Conservation (phyloP, 768 basidiomycete species). For the Boletus subcaerulescens region DNA sequence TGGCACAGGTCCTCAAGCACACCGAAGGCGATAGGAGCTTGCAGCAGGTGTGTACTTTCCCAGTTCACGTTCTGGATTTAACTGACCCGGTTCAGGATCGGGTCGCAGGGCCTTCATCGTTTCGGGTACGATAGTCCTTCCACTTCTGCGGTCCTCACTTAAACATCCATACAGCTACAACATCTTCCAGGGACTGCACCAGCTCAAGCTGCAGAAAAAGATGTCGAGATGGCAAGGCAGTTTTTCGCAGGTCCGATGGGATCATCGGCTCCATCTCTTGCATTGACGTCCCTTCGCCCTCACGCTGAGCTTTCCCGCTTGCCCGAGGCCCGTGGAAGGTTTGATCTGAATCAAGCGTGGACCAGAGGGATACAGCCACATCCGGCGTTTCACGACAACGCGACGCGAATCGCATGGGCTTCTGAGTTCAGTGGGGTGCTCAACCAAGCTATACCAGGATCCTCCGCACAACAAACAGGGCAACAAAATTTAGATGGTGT, state of each 20-base stretch:
- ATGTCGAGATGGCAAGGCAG: slow-evolving; percentile 71
- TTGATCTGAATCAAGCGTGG: slow-evolving; percentile 54
- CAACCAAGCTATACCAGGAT: slow-evolving; percentile 18
- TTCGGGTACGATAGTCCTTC: slow-evolving; percentile 46
- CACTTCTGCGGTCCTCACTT: not conserved
- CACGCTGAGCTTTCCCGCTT: slow-evolving; percentile 32
- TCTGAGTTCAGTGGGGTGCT: slow-evolving; percentile 48
- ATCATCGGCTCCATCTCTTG: slow-evolving; percentile 34
- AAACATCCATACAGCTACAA: slow-evolving; percentile 51
- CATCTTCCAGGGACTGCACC: slow-evolving; percentile 64
- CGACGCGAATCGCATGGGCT: slow-evolving; percentile 46
- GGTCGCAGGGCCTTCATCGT: slow-evolving; percentile 67
- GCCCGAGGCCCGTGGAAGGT: slow-evolving; percentile 23
- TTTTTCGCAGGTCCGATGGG: slow-evolving; percentile 60
- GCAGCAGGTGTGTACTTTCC: slow-evolving; percentile 59
- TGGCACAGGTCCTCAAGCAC: slow-evolving; percentile 87
- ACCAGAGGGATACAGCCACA: slow-evolving; percentile 45
- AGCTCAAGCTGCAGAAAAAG: slow-evolving; percentile 54
- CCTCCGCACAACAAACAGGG: slow-evolving; percentile 33
- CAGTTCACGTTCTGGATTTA: not conserved
- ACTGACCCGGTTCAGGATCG: slow-evolving; percentile 53
- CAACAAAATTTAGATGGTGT: slow-evolving; percentile 28
- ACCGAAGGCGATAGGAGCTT: slow-evolving; percentile 85
- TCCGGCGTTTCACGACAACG: slow-evolving; percentile 34
- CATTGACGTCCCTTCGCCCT: slow-evolving; percentile 30